Conservation (phyloP, 2,329 filamentous ascomycete genomes). For the Trichophaea hybrida region DNA sequence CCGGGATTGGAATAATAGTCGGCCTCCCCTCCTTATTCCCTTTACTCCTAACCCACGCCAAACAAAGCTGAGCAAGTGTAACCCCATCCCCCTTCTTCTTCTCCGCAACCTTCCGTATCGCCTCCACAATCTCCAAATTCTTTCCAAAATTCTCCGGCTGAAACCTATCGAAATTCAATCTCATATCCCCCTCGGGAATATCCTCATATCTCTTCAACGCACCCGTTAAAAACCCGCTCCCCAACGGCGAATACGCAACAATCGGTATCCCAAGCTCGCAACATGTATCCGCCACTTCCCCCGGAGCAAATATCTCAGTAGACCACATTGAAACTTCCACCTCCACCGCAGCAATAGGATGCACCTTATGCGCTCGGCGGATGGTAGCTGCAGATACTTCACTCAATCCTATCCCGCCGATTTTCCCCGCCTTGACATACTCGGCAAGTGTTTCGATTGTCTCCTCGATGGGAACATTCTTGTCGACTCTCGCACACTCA, state of each 20-base stretch:
- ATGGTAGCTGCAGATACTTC: slow-evolving; percentile 40
- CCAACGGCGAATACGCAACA: slow-evolving; percentile 58
- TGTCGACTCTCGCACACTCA: slow-evolving; percentile 44
- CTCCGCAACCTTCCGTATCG: slow-evolving; percentile 44
- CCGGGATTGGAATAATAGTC: slow-evolving; percentile 51
- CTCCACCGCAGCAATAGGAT: slow-evolving; percentile 39
- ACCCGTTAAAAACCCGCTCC: slow-evolving; percentile 42
- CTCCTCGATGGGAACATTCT: slow-evolving; percentile 34
- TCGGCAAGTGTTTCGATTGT: slow-evolving; percentile 37
- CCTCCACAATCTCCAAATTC: slow-evolving; percentile 48
- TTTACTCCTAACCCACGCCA: slow-evolving; percentile 47
- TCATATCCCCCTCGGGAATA: slow-evolving; percentile 40
- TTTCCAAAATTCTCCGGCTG: slow-evolving; percentile 46
- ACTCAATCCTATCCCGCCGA: slow-evolving; percentile 40
- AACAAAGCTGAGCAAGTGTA: slow-evolving; percentile 49
- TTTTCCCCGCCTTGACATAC: slow-evolving; percentile 40
- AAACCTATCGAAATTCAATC: slow-evolving; percentile 43
- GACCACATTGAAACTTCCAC: slow-evolving; percentile 41
- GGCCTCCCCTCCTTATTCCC: slow-evolving; percentile 29
- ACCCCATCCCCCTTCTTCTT: slow-evolving; percentile 38
- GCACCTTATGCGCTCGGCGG: slow-evolving; percentile 35
- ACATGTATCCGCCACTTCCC: slow-evolving; percentile 41
- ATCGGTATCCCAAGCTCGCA: slow-evolving; percentile 52
- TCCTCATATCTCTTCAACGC: slow-evolving; percentile 40
- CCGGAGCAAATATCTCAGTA: slow-evolving; percentile 34